Evolutionary conservation across 192 early-diverging fungal species (phyloP), one percentile per base, ranked within the genome.

Genomic region (Linnemannia schmuckeri): DNA sequence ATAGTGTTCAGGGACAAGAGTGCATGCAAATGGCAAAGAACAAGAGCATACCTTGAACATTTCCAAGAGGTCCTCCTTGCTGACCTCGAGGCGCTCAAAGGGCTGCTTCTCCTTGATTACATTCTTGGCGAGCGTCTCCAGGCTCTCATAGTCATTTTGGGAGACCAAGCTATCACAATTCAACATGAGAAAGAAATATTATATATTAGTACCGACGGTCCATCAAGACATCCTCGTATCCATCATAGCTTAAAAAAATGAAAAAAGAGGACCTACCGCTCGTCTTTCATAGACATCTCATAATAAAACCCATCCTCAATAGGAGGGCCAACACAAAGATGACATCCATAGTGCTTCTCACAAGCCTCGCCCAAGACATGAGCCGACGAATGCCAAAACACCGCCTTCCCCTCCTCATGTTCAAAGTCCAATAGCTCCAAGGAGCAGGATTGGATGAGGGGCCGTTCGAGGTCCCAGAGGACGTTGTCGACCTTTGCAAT

Each of bases 341-440:
- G 94, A 90, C 98, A 97, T 44, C 97, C 97, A 89, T 97, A 99
- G 90, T 99, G 97, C 84, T 93, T 93, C 91, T 99, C 98, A 84
- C 97, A 97, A 30, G 97, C 97, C 88, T 99, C 97, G 61, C 98
- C 98, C 44, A 99, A 90, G 81, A 99, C 95, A 89, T 99, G 98
- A 1, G 98, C 98, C 71, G 95, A 96, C 37, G 98, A 99, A 92
- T 99, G 98, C 98, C 98, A 99, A 88, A 96, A 99, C 24, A 99
- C 98, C 85, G 89, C 92, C 87, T 95, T 96, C 52, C 94, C 98
- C 82, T 99, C 98, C 33, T 94, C 92, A 52, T 95, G 84, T 72
- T 98, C 97, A 92, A 99, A 99, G 85, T 97, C 97, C 17, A 99
- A 87, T n/a, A 99, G 91, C 85, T 99, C 96, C 70, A 99, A 88